Percentiles rank a stretch among this genome's conserved stretches.
Evolutionary conservation across 2,329 filamentous ascomycete genomes (phyloP).

Genomic region (Waltergamsia citrina): DNA sequence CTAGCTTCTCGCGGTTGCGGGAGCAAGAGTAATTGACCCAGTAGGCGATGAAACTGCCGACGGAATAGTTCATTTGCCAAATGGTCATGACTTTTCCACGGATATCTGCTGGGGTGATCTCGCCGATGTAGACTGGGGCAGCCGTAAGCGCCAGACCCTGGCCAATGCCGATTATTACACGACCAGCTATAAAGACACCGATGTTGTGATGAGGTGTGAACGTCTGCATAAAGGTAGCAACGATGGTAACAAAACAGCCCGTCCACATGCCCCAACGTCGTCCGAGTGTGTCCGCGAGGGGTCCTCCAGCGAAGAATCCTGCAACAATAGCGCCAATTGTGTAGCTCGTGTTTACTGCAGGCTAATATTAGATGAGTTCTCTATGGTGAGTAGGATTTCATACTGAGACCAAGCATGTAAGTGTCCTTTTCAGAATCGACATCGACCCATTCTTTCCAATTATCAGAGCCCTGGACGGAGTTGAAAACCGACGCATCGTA

Average conservation of each 20-base stretch:
- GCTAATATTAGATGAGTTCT: not conserved
- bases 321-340: conserved; percentile 62
- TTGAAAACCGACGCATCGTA: conserved; percentile 71
- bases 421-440: conserved; percentile 29
- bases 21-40: conserved; percentile 55
- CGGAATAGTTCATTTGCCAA: conserved; percentile 58
- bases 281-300: conserved; percentile 50
- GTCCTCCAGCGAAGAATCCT: conserved; percentile 61
- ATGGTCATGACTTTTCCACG: conserved; percentile 58
- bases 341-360: conserved; percentile 53
- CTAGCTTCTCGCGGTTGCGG: conserved; percentile 42
- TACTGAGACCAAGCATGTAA: conserved; percentile 31
- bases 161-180: conserved; percentile 60
- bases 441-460: conserved; percentile 59
- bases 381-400: not conserved
- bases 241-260: conserved; percentile 55
- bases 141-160: conserved; percentile 60
- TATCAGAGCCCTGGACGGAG: conserved; percentile 55
- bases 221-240: conserved; percentile 60
- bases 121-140: conserved; percentile 63
- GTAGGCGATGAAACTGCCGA: conserved; percentile 42
- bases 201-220: conserved; percentile 52
- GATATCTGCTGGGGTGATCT: conserved; percentile 54
- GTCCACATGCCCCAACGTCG: conserved; percentile 55
- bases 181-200: conserved; percentile 58